These are phyloP conservation scores for Chaetomiaceae sp. DNA, from an alignment of 2,329 filamentous ascomycete genomes.

Conservation along the genomic window DNA sequence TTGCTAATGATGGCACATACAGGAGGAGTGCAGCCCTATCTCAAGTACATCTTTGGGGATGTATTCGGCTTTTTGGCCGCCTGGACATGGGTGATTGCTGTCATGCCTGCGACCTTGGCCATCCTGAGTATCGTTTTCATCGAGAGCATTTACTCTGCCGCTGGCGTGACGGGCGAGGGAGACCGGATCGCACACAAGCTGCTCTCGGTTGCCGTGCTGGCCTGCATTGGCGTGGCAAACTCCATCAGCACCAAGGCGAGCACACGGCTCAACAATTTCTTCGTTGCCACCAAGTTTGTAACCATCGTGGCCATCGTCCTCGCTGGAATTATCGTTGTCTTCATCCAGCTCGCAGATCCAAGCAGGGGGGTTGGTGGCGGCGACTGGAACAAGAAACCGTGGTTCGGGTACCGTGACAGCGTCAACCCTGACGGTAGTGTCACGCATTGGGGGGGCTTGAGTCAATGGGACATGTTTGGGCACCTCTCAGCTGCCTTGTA, in stretches of 20 bases:
- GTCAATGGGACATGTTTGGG: constrained; percentile 55
- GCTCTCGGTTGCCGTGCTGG: constrained; percentile 45
- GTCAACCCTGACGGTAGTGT: constrained; percentile 45
- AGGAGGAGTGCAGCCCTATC: constrained; percentile 60
- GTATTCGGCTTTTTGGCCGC: constrained; percentile 58
- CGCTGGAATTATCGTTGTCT: constrained; percentile 45
- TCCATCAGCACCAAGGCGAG: constrained; percentile 53
- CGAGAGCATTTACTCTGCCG: constrained; percentile 53
- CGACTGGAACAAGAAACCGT: constrained; percentile 50
- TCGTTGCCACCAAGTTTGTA: constrained; percentile 51
- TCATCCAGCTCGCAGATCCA: constrained; percentile 37
- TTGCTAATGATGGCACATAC: not conserved
- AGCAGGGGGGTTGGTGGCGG: constrained; percentile 40
- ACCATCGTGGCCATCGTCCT: constrained; percentile 46
- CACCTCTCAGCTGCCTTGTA: constrained; percentile 59
- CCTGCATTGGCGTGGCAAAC: constrained; percentile 47
- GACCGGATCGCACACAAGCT: constrained; percentile 45
- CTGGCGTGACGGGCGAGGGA: constrained; percentile 43
- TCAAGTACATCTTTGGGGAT: constrained; percentile 58
- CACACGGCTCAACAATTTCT: constrained; percentile 52
- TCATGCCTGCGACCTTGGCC: constrained; percentile 61
- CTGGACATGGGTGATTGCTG: constrained; percentile 62
- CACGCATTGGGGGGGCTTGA: constrained; percentile 46
- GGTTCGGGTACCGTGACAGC: constrained; percentile 52
- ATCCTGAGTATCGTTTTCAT: constrained; percentile 63